Conservation (phyloP, 2,329 filamentous ascomycete species). For the Parastagonospora avenae region DNA sequence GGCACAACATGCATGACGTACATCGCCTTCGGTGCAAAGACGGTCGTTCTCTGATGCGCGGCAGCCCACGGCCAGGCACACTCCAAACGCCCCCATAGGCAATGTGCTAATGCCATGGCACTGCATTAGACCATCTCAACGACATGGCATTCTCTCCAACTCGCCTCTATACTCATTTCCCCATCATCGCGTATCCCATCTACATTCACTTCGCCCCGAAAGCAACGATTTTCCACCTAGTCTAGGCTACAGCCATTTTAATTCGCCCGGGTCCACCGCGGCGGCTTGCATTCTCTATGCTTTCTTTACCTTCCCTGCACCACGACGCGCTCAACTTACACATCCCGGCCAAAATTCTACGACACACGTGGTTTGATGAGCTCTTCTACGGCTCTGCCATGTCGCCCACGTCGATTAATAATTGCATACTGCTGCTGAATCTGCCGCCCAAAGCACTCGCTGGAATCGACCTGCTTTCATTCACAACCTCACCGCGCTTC, state of each 20-base stretch:
- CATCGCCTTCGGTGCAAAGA: not conserved
- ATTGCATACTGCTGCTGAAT: slow-evolving; percentile 51
- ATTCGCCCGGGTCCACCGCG: slow-evolving; percentile 15
- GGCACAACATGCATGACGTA: slow-evolving; percentile 11
- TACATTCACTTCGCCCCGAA: not conserved
- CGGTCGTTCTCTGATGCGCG: too few relatives aligned
- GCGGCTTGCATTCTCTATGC: slow-evolving; percentile 21
- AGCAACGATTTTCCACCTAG: too few relatives aligned
- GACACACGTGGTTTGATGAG: slow-evolving; percentile 41
- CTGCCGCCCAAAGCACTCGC: slow-evolving; percentile 54
- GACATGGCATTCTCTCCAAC: not conserved
- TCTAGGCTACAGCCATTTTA: too few relatives aligned
- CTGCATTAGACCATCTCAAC: not conserved
- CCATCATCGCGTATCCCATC: not conserved
- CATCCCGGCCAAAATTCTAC: slow-evolving; percentile 39
- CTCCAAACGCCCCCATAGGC: too few relatives aligned
- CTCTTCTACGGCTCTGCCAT: slow-evolving; percentile 42
- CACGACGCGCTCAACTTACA: slow-evolving; percentile 14
- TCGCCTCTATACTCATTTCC: not conserved
- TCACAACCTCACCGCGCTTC: slow-evolving; percentile 66
- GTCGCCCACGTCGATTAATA: slow-evolving; percentile 41
- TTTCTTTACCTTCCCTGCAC: slow-evolving; percentile 22
- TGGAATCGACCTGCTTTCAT: slow-evolving; percentile 63
- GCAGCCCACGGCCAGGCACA: too few relatives aligned
- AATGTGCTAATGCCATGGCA: slow-evolving; percentile 12